Evolutionary conservation across 176 grass and related monocot species (phyloP), one percentile per base, ranked within the genome.

Genomic region (Oryza rufipogon): DNA sequence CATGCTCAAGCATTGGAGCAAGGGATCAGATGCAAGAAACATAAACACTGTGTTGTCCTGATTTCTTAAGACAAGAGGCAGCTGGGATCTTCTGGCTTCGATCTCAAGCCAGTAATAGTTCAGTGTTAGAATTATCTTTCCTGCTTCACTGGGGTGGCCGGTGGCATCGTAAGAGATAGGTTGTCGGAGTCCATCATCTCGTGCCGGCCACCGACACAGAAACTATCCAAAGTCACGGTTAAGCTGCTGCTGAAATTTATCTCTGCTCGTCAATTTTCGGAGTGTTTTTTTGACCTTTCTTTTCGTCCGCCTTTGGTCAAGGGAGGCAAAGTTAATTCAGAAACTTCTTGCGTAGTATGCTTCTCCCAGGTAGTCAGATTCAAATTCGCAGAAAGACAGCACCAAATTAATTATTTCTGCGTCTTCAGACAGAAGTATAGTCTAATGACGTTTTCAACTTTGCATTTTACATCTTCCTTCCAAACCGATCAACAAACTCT

Each of bases 11-110:
- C 20, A 23, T 48, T 82, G 71, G 47, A 76, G 64, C 3, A 85
- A 85, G 42, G 76, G 64, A 88, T 74, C 69, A 30, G 46, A 70
- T 73, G 64, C 60, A 74, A 66, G 28, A 39, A 56, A 41, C 42
- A 80, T 69, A 8, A 74, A 32, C 30, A 32, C 30, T 32, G 30
- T 32, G 30, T 32, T 32, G 30, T 32, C 30, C 30, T 32, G 30
- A 32, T 32, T 32, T 32, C 30, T 32, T 32, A 32, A 32, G 30
- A 32, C 30, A 32, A 32, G 30, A 32, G 30, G 30, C 30, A 32
- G 5, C 5, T 56, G 11, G 68, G 52, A 74, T 34, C 61, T 74
- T 26, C 4, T 79, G 34, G 26, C 77, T 52, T 74, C 38, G 33
- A 68, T 32, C 54, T 77, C 32, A 72, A 77, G 32, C 42, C 42